Base-by-base conservation (phyloP, 2,329 filamentous ascomycete genomes). In the Talaromyces sp. region DNA sequence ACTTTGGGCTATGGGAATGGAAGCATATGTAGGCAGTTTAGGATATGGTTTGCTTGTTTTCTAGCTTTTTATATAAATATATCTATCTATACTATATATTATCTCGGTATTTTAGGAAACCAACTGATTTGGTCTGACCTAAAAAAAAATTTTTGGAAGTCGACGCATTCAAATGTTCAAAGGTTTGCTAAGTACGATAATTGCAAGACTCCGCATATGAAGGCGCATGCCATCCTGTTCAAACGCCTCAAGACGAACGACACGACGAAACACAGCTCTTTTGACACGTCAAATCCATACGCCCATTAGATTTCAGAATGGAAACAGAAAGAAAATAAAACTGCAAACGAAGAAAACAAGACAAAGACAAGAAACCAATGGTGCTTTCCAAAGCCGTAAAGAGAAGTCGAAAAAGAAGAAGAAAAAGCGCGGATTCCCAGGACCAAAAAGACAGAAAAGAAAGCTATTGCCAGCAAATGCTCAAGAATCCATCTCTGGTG, bases 401-500 rank as follows among this genome's bases (percentile, higher is more conserved):
- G 6, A 4, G 6, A 14, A 53, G 47, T 16, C 30, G 10, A 16
- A 36, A 34, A 54, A 54, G 23, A 23, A 23, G 23, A 54, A 27
- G n/a, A 6, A 14, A 56, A 58, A 34, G 47, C 36, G 60, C 18
- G 23, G 27, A 53, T 9, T 16, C 7, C 16, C 50, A 40, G 36
- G 31, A 40, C 12, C n/a, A 30, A 7, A 42, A 58, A 28, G 40
- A 40, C 33, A 30, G 5, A 31, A 44, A 12, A 30, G 52, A 30
- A 52, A 44, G 28, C 78, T 68, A 82, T 68, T 81, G 79, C 74
- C 87, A 78, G 73, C 86, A 88, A 66, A 89, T 89, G n/a, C 83
- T 82, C 68, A 88, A 79, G 77, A 89, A 89, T 63, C 86, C 86
- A 63, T 88, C 86, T 68, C 83, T 74, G 55, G 81, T 83, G 66